These are phyloP conservation scores for Colletotrichum acutatum DNA, from an alignment of 2,329 filamentous ascomycete genomes.

Conservation along the genomic window DNA sequence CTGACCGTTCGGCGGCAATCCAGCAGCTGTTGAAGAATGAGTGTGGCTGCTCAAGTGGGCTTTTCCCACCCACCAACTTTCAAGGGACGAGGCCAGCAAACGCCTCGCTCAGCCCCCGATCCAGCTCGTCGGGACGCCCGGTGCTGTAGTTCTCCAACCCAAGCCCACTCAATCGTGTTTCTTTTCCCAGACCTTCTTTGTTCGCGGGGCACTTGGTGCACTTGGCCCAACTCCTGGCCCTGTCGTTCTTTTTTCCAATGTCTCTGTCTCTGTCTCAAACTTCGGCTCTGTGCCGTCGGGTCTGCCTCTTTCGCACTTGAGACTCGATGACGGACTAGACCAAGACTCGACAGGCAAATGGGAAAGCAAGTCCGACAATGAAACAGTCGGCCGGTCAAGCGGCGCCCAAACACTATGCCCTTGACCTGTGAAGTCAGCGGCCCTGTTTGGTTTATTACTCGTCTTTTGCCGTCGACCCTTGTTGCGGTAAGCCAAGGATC, in stretches of 20 bases:
- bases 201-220: constrained; percentile 3
- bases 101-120: constrained; percentile 32
- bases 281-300: constrained; percentile 17
- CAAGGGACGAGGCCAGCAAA: constrained; percentile 2
- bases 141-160: not conserved
- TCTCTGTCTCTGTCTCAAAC: constrained; percentile 22
- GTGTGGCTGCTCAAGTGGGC: not conserved
- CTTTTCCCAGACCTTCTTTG: constrained; percentile 15
- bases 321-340: not conserved
- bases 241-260: constrained; percentile 25
- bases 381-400: not conserved
- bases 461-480: not conserved
- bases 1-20: not conserved
- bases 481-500: not conserved
- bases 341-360: not conserved
- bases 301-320: not conserved
- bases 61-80: not conserved
- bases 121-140: constrained; percentile 32
- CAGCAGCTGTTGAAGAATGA: not conserved
- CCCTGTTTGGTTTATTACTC: not conserved
- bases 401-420: not conserved
- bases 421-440: constrained; percentile 2
- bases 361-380: not conserved
- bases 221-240: constrained; percentile 10
- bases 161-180: not conserved